Evolutionary conservation across 495 filamentous ascomycete species (phyloP).

Genomic region (Zalerion maritima): DNA sequence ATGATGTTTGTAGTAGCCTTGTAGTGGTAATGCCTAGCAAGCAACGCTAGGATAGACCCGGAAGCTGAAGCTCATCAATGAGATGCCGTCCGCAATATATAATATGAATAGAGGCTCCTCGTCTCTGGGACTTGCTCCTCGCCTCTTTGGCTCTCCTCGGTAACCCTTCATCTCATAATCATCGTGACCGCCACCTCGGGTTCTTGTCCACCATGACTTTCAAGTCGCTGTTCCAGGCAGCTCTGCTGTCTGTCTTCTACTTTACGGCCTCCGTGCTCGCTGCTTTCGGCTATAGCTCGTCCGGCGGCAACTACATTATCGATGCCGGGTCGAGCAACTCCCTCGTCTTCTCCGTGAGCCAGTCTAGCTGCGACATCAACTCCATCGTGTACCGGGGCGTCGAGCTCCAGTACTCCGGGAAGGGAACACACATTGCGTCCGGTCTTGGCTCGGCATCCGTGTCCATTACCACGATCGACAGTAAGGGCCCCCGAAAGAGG

Average conservation of each 20-base stretch:
- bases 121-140: too few relatives aligned
- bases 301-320: conserved; percentile 32
- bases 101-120: too few relatives aligned
- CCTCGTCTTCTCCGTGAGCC: conserved; percentile 41
- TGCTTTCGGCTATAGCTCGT: conserved; percentile 28
- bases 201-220: too few relatives aligned
- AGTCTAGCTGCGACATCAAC: conserved; percentile 45
- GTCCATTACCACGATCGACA: conserved; percentile 28
- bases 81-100: too few relatives aligned
- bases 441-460: conserved; percentile 47
- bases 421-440: conserved; percentile 43
- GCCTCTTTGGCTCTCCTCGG: too few relatives aligned
- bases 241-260: conserved; percentile 12
- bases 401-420: conserved; percentile 39
- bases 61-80: too few relatives aligned
- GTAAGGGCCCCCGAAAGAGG: conserved; percentile 7
- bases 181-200: too few relatives aligned
- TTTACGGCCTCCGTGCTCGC: conserved; percentile 21
- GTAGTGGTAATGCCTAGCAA: too few relatives aligned
- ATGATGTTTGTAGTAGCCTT: too few relatives aligned
- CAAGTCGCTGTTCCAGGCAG: background rate
- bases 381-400: conserved; percentile 44
- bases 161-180: too few relatives aligned
- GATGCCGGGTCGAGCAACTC: conserved; percentile 39
- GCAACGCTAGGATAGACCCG: too few relatives aligned